Conservation (phyloP, 805 yeast species). For the Kodamaea lidongshanica region DNA sequence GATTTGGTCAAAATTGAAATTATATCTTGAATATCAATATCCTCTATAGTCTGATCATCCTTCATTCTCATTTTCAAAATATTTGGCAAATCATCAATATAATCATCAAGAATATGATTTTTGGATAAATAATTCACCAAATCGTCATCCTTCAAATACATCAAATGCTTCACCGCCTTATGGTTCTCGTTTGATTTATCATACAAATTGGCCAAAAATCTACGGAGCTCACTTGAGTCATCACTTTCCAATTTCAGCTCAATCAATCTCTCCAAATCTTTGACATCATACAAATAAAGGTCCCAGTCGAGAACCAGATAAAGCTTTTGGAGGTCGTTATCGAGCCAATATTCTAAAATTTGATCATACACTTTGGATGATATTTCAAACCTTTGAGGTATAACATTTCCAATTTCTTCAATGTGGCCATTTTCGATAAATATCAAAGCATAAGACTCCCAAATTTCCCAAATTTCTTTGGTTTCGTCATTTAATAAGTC, state of each 20-base stretch:
- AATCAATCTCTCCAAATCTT: conserved; percentile 37
- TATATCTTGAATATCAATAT: conserved; percentile 39
- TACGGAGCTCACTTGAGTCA: conserved; percentile 25
- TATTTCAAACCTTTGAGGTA: conserved; percentile 49
- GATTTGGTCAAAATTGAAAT: conserved; percentile 55
- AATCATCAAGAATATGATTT: conserved; percentile 55
- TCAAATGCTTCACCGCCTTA: conserved; percentile 59
- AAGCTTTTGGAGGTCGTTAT: conserved; percentile 25
- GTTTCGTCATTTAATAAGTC: conserved; percentile 13
- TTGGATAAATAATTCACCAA: conserved; percentile 53
- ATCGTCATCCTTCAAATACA: conserved; percentile 47
- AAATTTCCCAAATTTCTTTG: conserved; percentile 32
- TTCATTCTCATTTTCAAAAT: conserved; percentile 42
- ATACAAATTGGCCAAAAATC: conserved; percentile 47
- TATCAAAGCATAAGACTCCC: conserved; percentile 60
- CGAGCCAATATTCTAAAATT: conserved; percentile 48
- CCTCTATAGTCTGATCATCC: conserved; percentile 35
- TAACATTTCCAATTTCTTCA: conserved; percentile 39
- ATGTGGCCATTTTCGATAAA: conserved; percentile 46
- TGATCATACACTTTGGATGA: conserved; percentile 21
- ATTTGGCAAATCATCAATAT: conserved; percentile 44
- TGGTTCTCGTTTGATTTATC: conserved; percentile 51
- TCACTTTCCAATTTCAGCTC: conserved; percentile 39
- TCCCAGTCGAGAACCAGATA: conserved; percentile 55
- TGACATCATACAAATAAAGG: conserved; percentile 41